These are phyloP conservation scores for Paramyrothecium roridum DNA, from an alignment of 2,329 filamentous ascomycete species.

Conservation along the genomic window DNA sequence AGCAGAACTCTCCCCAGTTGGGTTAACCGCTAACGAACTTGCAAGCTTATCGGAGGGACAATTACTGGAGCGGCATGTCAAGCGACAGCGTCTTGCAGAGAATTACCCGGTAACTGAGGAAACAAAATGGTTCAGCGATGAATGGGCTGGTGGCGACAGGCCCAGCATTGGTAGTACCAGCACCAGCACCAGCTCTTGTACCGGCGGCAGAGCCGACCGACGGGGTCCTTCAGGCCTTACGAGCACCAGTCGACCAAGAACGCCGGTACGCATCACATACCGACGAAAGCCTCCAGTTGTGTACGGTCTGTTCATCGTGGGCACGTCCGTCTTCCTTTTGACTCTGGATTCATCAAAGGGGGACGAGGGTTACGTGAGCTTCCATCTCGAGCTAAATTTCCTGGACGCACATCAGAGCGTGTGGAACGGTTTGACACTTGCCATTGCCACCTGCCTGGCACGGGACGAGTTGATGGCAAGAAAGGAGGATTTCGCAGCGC, in stretches of 20 bases:
- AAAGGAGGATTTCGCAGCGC: slow-evolving; percentile 29
- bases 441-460: slow-evolving; percentile 35
- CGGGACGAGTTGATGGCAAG: slow-evolving; percentile 34
- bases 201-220: background rate
- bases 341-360: slow-evolving; percentile 35
- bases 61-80: no score
- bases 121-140: no score
- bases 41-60: no score
- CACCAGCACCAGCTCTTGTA: no score
- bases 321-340: slow-evolving; percentile 34
- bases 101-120: no score
- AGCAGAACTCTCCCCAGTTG: background rate
- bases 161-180: no score
- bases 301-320: slow-evolving; percentile 40
- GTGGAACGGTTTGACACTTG: slow-evolving; percentile 42
- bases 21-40: no score
- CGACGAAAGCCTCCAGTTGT: slow-evolving; percentile 34
- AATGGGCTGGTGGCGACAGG: no score
- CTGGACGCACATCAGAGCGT: slow-evolving; percentile 34
- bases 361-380: slow-evolving; percentile 33
- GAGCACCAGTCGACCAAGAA: slow-evolving; percentile 4
- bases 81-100: no score
- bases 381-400: slow-evolving; percentile 39
- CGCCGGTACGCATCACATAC: slow-evolving; percentile 12
- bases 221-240: background rate